phyloP scores from a whole-genome alignment of 2,329 filamentous ascomycete species.

The Apiospora malaysiana region DNA sequence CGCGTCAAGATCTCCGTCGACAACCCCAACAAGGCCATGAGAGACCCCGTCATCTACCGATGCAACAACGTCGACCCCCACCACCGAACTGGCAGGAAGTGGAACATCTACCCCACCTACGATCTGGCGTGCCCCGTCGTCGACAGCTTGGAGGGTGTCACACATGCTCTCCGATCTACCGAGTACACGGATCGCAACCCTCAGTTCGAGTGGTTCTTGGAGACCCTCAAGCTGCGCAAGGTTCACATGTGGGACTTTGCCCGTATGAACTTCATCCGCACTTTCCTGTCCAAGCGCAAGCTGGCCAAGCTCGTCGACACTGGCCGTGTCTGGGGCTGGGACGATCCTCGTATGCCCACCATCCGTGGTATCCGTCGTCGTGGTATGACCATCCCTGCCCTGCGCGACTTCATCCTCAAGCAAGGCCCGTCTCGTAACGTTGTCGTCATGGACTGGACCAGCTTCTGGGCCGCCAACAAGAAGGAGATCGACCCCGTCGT shows the following conservation, averaged over 20 bases:
- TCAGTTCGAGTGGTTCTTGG: constrained; percentile 86
- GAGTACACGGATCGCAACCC: constrained; percentile 89
- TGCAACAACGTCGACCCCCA: constrained; percentile 75
- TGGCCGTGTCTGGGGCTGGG: constrained; percentile 81
- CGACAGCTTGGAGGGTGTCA: constrained; percentile 81
- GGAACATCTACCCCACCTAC: constrained; percentile 90
- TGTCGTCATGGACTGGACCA: constrained; percentile 82
- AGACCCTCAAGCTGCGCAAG: constrained; percentile 73
- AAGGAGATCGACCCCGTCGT: constrained; percentile 81
- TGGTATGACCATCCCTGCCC: constrained; percentile 78
- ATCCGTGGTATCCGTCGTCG: constrained; percentile 79
- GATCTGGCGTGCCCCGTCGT: constrained; percentile 86
- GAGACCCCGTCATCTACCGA: constrained; percentile 96
- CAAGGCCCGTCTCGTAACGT: constrained; percentile 86
- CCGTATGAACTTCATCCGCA: constrained; percentile 83
- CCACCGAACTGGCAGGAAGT: constrained; percentile 78
- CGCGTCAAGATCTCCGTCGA: constrained; percentile 92
- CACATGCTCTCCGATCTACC: constrained; percentile 81
- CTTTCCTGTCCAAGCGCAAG: constrained; percentile 85
- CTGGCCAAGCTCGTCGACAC: constrained; percentile 81
- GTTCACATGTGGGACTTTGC: constrained; percentile 88
- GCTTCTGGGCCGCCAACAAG: constrained; percentile 77
- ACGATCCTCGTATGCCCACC: constrained; percentile 86
- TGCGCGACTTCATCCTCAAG: constrained; percentile 84
- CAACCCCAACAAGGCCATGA: constrained; percentile 92